phyloP scores from a whole-genome alignment of 2,329 filamentous ascomycete species.

The Neophaeococcomyces aloes region DNA sequence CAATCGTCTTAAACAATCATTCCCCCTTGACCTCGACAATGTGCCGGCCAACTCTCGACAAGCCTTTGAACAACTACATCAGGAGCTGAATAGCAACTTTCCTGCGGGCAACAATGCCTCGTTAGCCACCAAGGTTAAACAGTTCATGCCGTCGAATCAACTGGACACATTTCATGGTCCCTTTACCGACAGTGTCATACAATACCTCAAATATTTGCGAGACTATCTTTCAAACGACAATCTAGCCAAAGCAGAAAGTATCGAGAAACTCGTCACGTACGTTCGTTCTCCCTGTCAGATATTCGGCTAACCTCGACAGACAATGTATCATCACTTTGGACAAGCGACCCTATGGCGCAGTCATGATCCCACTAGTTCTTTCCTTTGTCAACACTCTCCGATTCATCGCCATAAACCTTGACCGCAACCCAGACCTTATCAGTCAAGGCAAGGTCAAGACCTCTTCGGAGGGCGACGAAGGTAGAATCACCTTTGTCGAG shows the following conservation, averaged over 20 bases:
- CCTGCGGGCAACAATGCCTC: slow-evolving; percentile 16
- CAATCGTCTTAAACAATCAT: slow-evolving; percentile 17
- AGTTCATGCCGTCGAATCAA: slow-evolving; percentile 15
- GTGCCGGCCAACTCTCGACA: slow-evolving; percentile 16
- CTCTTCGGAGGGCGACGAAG: slow-evolving; percentile 46
- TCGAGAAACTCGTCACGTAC: slow-evolving; percentile 19
- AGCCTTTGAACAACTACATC: slow-evolving; percentile 18
- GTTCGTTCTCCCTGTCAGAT: neutral
- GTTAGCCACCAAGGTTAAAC: slow-evolving; percentile 16
- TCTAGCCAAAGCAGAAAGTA: slow-evolving; percentile 18
- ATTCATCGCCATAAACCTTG: slow-evolving; percentile 71
- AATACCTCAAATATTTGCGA: slow-evolving; percentile 22
- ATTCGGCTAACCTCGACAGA: slow-evolving; percentile 33
- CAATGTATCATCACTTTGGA: slow-evolving; percentile 73
- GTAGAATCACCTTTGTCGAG: slow-evolving; percentile 71
- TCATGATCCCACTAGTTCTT: slow-evolving; percentile 75
- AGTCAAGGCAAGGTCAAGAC: slow-evolving; percentile 31
- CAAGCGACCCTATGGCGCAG: slow-evolving; percentile 65
- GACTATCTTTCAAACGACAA: slow-evolving; percentile 18
- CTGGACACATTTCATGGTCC: slow-evolving; percentile 17
- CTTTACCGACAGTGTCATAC: slow-evolving; percentile 18
- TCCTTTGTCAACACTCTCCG: slow-evolving; percentile 71
- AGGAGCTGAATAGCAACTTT: slow-evolving; percentile 16
- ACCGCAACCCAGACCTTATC: slow-evolving; percentile 67
- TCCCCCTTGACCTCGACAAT: slow-evolving; percentile 20